Evolutionary conservation across 176 grass and related monocot species (phyloP), one percentile per base, ranked within the genome.

Genomic region (Aegilops longissima): DNA sequence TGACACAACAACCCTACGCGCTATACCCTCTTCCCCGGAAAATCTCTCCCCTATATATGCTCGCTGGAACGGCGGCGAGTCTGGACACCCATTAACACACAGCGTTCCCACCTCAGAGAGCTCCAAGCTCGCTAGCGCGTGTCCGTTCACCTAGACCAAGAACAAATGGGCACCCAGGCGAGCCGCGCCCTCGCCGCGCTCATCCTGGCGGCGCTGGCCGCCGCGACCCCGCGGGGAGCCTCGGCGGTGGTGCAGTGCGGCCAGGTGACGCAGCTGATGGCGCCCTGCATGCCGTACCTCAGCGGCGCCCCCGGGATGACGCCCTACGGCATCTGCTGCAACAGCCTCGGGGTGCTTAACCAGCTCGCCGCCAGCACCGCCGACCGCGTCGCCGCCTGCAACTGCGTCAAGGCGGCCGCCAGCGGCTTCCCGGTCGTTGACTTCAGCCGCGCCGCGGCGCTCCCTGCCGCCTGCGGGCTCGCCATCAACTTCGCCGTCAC

Each of bases 261-360:
- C 30, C 82, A 89, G 86, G 86, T 92, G 3, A 42, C 65, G n/a
- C 86, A 83, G 83, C 86, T 92, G 18, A 78, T 92, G 72, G 25
- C 79, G 17, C 91, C 91, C 0, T 92, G 91, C 87, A 70, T 87
- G 73, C 87, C 91, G 0, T 92, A 92, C 84, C 79, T 92, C 12
- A 8, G 76, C 23, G 87, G 87, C 20, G 81, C 85, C 14, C 78
- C 80, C 27, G 91, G 83, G 80, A 75, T 83, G 91, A 83, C 69
- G 30, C 91, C 91, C 47, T 86, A 83, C 80, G 87, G 80, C 80
- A 34, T 83, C 73, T 92, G 87, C 73, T 92, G 91, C 91, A 90
- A 80, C 91, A 76, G 80, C 80, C 80, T 90, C 35, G 80, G 20
- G 61, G 75, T 86, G 80, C 91, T 92, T 66, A 86, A 77, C 87